These are phyloP conservation scores for Tuber microsphaerosporum DNA, from an alignment of 495 filamentous ascomycete species.

Conservation along the genomic window DNA sequence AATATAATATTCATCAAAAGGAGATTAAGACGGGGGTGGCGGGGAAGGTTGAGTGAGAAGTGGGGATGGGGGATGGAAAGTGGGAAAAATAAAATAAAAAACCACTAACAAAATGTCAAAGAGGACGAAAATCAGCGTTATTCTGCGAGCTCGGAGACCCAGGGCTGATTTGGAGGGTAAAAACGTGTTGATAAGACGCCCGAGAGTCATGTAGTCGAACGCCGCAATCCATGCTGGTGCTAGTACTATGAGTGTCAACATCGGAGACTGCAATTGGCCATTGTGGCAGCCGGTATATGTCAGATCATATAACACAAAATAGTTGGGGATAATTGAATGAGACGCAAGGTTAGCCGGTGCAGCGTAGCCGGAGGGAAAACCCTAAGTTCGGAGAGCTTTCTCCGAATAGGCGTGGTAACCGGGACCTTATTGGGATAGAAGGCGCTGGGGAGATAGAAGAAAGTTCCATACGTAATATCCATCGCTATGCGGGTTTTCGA, in stretches of 20 bases:
- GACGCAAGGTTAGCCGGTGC: not conserved
- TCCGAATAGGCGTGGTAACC: not conserved
- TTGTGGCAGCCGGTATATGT: not conserved
- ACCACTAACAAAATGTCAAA: conserved; percentile 23
- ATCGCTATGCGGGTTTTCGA: conserved; percentile 16
- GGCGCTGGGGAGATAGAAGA: too few species aligned
- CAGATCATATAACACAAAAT: not conserved
- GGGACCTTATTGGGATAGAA: not conserved
- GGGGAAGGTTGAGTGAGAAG: not conserved
- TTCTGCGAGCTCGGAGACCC: conserved; percentile 23
- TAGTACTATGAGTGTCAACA: conserved; percentile 32
- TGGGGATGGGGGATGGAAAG: conserved; percentile 1
- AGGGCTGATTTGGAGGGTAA: conserved; percentile 28
- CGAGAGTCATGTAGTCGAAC: conserved; percentile 32
- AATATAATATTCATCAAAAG: not conserved
- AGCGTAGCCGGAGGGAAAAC: not conserved
- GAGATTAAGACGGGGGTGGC: not conserved
- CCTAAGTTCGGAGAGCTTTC: not conserved
- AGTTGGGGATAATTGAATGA: not conserved
- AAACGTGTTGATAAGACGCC: conserved; percentile 27
- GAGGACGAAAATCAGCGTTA: conserved; percentile 30
- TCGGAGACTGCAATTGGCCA: conserved; percentile 8
- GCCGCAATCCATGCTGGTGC: conserved; percentile 32
- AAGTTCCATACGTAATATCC: conserved; percentile 2
- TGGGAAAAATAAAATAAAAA: not conserved